Conservation (phyloP, 352 stramenopile species). For the Globisporangium lucens region DNA sequence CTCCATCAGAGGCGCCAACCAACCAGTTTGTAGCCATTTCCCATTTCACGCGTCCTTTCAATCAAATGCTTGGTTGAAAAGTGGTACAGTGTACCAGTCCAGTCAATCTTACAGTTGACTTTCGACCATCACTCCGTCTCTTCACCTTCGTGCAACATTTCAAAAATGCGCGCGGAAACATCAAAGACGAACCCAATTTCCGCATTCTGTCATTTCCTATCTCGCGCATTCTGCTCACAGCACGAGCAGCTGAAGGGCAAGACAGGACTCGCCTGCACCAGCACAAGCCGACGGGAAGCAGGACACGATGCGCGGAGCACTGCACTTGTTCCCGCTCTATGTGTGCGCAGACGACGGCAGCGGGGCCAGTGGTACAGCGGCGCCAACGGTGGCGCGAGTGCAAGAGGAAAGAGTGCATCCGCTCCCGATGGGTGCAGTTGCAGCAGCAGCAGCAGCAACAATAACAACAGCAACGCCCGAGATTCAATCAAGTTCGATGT, state of each 20-base stretch:
- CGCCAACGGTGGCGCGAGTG: slow-evolving; percentile 23
- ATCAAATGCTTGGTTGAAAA: not conserved
- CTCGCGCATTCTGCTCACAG: slow-evolving; percentile 13
- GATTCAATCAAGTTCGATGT: not conserved
- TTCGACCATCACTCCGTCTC: slow-evolving; percentile 12
- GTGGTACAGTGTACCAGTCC: slow-evolving; percentile 7
- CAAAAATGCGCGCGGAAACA: slow-evolving; percentile 8
- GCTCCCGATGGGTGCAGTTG: slow-evolving; percentile 1
- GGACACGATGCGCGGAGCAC: slow-evolving; percentile 41
- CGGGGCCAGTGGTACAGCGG: slow-evolving; percentile 4
- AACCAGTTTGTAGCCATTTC: not conserved
- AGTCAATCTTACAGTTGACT: slow-evolving; percentile 7
- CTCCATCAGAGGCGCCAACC: no score
- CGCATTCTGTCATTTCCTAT: slow-evolving; percentile 17
- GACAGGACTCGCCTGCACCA: not conserved
- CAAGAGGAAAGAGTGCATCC: slow-evolving; percentile 16
- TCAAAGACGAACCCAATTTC: slow-evolving; percentile 11
- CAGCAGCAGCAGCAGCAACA: not conserved
- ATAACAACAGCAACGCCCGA: slow-evolving; percentile 1
- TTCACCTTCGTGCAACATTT: slow-evolving; percentile 26
- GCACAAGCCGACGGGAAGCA: not conserved
- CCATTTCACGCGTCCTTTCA: no score
- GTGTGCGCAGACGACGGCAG: slow-evolving; percentile 23
- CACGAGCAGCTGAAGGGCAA: slow-evolving; percentile 8
- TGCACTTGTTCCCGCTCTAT: slow-evolving; percentile 59